Evolutionary conservation across 1,139 yeast genomes (phyloP).

Genomic region (Suhomyces coccinellae): DNA sequence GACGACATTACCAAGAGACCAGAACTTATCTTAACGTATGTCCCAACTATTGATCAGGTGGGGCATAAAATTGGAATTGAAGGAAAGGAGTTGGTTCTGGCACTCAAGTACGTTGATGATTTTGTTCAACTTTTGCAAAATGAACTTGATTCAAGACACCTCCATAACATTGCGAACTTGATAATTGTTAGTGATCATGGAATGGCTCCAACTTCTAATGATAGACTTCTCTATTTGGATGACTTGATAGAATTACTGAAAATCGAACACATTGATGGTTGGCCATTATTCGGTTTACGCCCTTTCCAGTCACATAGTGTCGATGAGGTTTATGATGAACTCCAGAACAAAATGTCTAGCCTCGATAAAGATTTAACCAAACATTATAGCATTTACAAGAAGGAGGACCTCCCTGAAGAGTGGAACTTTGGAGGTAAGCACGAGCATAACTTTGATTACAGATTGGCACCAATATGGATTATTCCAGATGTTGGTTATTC

Average conservation of each 20-base stretch:
- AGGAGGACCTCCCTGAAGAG: conserved; percentile 61
- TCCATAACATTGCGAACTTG: conserved; percentile 67
- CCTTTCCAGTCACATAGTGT: conserved; percentile 44
- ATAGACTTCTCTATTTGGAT: conserved; percentile 65
- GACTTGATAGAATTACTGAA: conserved; percentile 57
- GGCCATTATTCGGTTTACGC: conserved; percentile 83
- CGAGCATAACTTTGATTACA: conserved; percentile 47
- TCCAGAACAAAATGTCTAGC: conserved; percentile 26
- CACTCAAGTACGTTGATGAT: conserved; percentile 63
- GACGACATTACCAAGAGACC: conserved; percentile 57
- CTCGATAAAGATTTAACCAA: conserved; percentile 20
- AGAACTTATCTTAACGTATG: conserved; percentile 75
- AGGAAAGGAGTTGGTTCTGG: conserved; percentile 56
- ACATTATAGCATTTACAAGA: conserved; percentile 49
- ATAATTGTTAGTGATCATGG: conserved; percentile 89
- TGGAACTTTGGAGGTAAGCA: conserved; percentile 66
- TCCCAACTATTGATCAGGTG: conserved; percentile 73
- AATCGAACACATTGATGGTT: conserved; percentile 73
- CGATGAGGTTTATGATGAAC: conserved; percentile 38
- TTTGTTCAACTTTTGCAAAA: conserved; percentile 52
- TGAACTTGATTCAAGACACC: conserved; percentile 54
- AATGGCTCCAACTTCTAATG: conserved; percentile 82
- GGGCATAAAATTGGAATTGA: conserved; percentile 74
- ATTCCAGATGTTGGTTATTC: conserved; percentile 82
- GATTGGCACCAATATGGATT: conserved; percentile 85